A percentile compares a stretch with the other conserved stretches of the same genome.
phyloP scores from a whole-genome alignment of 441 rosid genomes.

The Bocquillonia castaneifolia region DNA sequence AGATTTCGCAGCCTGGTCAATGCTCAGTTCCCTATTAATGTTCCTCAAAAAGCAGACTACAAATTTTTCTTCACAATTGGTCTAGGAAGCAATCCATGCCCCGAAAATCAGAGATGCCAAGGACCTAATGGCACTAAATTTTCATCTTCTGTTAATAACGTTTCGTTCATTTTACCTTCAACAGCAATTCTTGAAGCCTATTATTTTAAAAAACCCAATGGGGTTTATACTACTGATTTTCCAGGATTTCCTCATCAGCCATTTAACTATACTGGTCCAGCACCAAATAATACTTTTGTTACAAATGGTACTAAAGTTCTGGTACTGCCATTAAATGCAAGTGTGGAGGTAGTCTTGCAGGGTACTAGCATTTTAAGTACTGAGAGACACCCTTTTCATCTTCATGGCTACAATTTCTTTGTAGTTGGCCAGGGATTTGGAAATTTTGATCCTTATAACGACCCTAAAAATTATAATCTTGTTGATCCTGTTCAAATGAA shows the following conservation, averaged over 20 bases:
- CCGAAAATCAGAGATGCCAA: slow-evolving; percentile 57
- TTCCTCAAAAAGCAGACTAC: slow-evolving; percentile 44
- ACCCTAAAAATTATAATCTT: slow-evolving; percentile 45
- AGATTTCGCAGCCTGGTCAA: slow-evolving; percentile 45
- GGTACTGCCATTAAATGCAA: slow-evolving; percentile 53
- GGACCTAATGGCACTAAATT: slow-evolving; percentile 61
- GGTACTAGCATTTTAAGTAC: slow-evolving; percentile 59
- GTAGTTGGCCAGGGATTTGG: slow-evolving; percentile 66
- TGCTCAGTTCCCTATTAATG: slow-evolving; percentile 46
- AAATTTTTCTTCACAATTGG: slow-evolving; percentile 49
- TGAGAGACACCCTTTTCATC: slow-evolving; percentile 70
- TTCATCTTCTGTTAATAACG: slow-evolving; percentile 53
- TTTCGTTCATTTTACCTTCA: slow-evolving; percentile 46
- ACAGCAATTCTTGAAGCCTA: slow-evolving; percentile 48
- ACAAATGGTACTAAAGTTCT: slow-evolving; percentile 41
- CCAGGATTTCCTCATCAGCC: slow-evolving; percentile 42
- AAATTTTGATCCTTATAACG: slow-evolving; percentile 43
- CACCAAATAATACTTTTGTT: slow-evolving; percentile 59
- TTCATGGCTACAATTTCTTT: slow-evolving; percentile 59
- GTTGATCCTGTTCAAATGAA: slow-evolving; percentile 59
- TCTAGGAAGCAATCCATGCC: slow-evolving; percentile 56
- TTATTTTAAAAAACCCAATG: slow-evolving; percentile 34
- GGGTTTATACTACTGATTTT: slow-evolving; percentile 46
- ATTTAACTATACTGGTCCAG: slow-evolving; percentile 59
- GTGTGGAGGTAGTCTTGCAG: slow-evolving; percentile 58